phyloP scores from a whole-genome alignment of 805 yeast genomes.

The Wickerhamomyces bisporus region DNA sequence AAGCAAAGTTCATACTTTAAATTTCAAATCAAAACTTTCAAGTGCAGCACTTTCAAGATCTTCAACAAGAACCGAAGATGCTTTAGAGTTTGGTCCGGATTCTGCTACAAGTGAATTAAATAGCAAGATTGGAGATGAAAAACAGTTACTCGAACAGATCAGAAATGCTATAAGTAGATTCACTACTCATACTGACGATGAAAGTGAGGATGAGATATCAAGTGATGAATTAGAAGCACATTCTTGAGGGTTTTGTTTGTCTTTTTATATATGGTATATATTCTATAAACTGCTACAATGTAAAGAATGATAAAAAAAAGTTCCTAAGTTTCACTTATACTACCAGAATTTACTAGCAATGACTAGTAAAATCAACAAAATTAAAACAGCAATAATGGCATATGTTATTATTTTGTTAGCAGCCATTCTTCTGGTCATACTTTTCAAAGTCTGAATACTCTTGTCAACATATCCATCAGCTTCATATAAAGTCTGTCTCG shows the following conservation, averaged over 20 bases:
- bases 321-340: too few relatives aligned
- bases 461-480: slow-evolving; percentile 94
- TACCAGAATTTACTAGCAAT: slow-evolving; percentile 60
- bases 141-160: slow-evolving; percentile 34
- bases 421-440: slow-evolving; percentile 90
- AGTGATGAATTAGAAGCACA: slow-evolving; percentile 57
- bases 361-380: slow-evolving; percentile 75
- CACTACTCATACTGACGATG: slow-evolving; percentile 11
- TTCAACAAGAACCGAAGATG: slow-evolving; percentile 11
- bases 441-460: slow-evolving; percentile 75
- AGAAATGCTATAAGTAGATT: slow-evolving; percentile 36
- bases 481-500: slow-evolving; percentile 79
- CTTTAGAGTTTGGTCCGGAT: slow-evolving; percentile 6
- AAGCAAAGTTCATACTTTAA: slow-evolving; percentile 23
- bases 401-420: slow-evolving; percentile 88
- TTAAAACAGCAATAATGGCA: slow-evolving; percentile 84
- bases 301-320: too few relatives aligned
- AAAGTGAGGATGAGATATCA: slow-evolving; percentile 34
- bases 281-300: too few relatives aligned
- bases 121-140: slow-evolving; percentile 23
- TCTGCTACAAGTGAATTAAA: slow-evolving; percentile 6
- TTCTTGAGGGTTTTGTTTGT: slow-evolving; percentile 5
- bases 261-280: too few relatives aligned
- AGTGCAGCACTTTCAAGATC: slow-evolving; percentile 17
- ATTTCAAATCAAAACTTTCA: slow-evolving; percentile 16